phyloP scores from a whole-genome alignment of 83 land plant genomes.

The Diphasiastrum complanatum region DNA sequence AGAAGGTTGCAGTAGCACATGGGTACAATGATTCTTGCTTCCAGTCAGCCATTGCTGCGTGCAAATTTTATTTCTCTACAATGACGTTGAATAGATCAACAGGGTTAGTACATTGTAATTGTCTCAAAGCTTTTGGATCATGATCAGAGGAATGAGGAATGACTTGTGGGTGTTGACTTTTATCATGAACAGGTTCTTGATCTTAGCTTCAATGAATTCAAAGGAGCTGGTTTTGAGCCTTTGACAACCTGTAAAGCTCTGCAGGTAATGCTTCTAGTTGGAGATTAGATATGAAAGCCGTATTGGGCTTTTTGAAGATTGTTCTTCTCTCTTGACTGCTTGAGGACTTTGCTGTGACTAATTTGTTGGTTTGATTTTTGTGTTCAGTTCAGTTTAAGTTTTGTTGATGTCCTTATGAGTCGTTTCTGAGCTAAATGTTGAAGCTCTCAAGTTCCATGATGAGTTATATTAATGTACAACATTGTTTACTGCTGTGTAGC shows the following conservation, averaged over 20 bases:
- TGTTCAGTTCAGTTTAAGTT: no score
- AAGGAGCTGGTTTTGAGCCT: constrained; percentile 95
- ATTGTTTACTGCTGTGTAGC: constrained; percentile 41
- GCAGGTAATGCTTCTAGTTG: constrained; percentile 41
- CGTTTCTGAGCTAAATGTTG: no score
- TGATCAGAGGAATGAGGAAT: no score
- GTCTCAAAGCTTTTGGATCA: background rate
- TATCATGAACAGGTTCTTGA: constrained; percentile 90
- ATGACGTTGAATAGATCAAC: background rate
- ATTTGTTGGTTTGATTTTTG: no score
- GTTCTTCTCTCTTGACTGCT: background rate
- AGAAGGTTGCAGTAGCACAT: no score
- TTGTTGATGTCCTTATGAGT: no score
- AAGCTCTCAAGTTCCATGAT: no score
- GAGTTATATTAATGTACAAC: no score
- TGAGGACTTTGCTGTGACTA: no score
- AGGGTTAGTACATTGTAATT: background rate
- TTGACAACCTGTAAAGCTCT: constrained; percentile 80
- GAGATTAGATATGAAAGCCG: background rate
- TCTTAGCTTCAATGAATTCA: constrained; percentile 92
- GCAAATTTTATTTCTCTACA: background rate
- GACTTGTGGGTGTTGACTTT: no score
- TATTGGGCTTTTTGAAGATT: background rate
- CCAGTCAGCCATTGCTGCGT: no score
- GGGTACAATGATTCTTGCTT: no score